Conservation (phyloP, 345 rosid genomes). For the Xanthoceras sorbifolium region DNA sequence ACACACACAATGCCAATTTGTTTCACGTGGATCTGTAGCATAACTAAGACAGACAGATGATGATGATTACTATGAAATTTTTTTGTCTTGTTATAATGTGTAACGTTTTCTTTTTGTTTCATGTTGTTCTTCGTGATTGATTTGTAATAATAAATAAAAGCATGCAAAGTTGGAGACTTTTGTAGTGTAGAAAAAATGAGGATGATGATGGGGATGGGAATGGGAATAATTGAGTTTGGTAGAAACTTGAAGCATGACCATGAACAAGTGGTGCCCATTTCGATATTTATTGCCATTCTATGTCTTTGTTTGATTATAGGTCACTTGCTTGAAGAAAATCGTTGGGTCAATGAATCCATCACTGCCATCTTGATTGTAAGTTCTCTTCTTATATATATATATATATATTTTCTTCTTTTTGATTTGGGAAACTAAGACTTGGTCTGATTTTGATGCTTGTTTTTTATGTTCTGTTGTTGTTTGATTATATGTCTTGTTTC, state of each 20-base stretch:
- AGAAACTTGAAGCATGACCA: slow-evolving; percentile 35
- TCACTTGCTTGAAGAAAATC: slow-evolving; percentile 82
- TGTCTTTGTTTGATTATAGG: slow-evolving; percentile 77
- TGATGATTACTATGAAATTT: neutral
- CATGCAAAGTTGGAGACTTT: neutral
- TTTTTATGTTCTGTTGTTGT: no score
- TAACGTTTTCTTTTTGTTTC: no score
- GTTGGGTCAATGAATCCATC: slow-evolving; percentile 93
- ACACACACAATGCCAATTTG: no score
- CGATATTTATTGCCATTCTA: slow-evolving; percentile 76
- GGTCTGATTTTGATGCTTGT: no score
- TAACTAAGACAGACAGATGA: neutral
- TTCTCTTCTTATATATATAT: neutral
- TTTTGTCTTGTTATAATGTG: neutral
- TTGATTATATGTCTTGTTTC: no score
- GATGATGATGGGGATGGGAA: neutral
- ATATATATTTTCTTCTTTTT: no score
- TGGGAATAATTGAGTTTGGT: slow-evolving; percentile 2
- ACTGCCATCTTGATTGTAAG: slow-evolving; percentile 80
- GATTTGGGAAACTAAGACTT: no score
- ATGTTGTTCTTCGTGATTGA: no score
- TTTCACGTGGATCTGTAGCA: neutral
- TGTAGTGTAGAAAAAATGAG: neutral
- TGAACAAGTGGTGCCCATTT: slow-evolving; percentile 63
- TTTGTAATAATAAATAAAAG: neutral